These are phyloP conservation scores for Ustilago shanxiensis DNA, from an alignment of 1,284 basidiomycete genomes.

Conservation along the genomic window DNA sequence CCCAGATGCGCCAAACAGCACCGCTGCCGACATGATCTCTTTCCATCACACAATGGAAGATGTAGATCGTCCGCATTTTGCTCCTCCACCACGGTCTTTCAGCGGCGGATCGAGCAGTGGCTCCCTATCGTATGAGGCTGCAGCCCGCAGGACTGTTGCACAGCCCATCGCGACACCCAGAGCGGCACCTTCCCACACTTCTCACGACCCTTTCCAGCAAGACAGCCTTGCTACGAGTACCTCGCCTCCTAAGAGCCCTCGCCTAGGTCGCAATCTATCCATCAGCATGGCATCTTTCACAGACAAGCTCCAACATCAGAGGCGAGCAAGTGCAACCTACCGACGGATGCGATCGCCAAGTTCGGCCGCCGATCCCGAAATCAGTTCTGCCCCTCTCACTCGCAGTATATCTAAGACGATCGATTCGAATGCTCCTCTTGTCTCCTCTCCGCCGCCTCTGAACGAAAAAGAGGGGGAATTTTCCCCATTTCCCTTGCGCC, in stretches of 20 bases:
- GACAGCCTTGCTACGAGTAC: constrained; percentile 9
- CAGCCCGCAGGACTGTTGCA: constrained; percentile 21
- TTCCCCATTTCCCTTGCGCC: neutral
- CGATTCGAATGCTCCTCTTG: constrained; percentile 4
- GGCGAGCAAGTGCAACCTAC: constrained; percentile 42
- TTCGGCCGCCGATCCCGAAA: constrained; percentile 5
- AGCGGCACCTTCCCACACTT: constrained; percentile 8
- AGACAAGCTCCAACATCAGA: constrained; percentile 30
- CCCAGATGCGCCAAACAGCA: neutral
- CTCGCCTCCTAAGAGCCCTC: constrained; percentile 27
- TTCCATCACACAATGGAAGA: constrained; percentile 48
- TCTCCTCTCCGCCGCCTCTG: constrained; percentile 18
- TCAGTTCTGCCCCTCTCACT: neutral
- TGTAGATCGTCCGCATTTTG: constrained; percentile 22
- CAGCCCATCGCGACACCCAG: constrained; percentile 30
- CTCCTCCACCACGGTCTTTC: constrained; percentile 43
- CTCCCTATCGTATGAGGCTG: constrained; percentile 20
- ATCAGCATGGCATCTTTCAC: constrained; percentile 30
- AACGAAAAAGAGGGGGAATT: constrained; percentile 1
- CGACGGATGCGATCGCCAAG: constrained; percentile 40
- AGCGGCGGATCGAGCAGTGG: constrained; percentile 34
- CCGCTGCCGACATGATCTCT: constrained; percentile 41
- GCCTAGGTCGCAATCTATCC: constrained; percentile 22
- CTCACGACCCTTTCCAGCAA: constrained; percentile 6
- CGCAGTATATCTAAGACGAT: constrained; percentile 21